Conservation (phyloP, 257 asterid species). For the Euphrasia confusa region DNA sequence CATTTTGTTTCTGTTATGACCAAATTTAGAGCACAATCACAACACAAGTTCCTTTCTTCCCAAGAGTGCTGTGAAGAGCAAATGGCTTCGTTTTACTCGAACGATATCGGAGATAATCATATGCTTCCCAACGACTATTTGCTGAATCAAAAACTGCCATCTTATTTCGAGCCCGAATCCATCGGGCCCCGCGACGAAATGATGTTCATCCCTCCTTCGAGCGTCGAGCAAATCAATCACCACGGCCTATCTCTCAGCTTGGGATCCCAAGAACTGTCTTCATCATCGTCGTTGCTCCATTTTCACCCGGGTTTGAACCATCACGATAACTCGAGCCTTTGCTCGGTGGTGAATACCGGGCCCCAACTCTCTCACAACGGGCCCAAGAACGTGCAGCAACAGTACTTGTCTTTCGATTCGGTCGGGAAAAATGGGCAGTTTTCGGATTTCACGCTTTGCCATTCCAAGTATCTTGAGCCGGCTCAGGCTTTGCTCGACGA, state of each 20-base stretch:
- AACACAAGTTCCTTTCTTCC: constrained; percentile 10
- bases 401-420: constrained; percentile 48
- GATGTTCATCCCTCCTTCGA: constrained; percentile 41
- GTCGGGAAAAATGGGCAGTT: constrained; percentile 30
- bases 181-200: constrained; percentile 38
- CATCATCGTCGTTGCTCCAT: no score
- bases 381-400: constrained; percentile 34
- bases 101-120: constrained; percentile 33
- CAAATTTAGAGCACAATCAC: no score
- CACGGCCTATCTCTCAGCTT: constrained; percentile 67
- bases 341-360: constrained; percentile 34
- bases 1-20: constrained; percentile 24
- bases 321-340: constrained; percentile 34
- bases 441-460: constrained; percentile 25
- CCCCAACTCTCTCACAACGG: constrained; percentile 5
- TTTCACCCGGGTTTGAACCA: constrained; percentile 28
- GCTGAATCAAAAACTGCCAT: constrained; percentile 41
- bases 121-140: constrained; percentile 36
- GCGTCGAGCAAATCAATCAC: constrained; percentile 34
- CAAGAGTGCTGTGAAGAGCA: background rate
- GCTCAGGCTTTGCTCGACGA: constrained; percentile 61
- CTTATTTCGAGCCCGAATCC: constrained; percentile 31
- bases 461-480: constrained; percentile 56
- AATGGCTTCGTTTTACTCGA: constrained; percentile 55
- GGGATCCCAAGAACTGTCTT: constrained; percentile 45